Conservation (phyloP, 176 grass and related monocot genomes). For the Avena atlantica region DNA sequence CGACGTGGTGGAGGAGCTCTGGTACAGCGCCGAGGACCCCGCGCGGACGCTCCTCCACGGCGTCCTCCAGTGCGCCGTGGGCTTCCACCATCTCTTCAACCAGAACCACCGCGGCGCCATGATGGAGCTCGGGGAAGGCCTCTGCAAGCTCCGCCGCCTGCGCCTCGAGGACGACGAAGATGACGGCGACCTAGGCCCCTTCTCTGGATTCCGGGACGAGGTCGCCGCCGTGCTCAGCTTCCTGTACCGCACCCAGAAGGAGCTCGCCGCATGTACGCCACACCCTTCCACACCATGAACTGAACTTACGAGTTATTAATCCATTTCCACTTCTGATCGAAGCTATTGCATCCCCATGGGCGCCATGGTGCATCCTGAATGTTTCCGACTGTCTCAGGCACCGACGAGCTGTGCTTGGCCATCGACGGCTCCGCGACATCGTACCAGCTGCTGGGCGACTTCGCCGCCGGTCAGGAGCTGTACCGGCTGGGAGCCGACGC, state of each 20-base stretch:
- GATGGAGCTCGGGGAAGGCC: constrained; percentile 92
- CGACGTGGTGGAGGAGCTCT: constrained; percentile 91
- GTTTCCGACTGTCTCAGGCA: constrained; percentile 43
- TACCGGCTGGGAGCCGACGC: constrained; percentile 46
- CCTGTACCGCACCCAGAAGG: constrained; percentile 91
- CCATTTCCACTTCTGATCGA: neutral
- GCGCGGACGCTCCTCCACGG: constrained; percentile 77
- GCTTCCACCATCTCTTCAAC: constrained; percentile 89
- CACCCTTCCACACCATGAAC: neutral
- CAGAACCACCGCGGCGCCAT: constrained; percentile 93
- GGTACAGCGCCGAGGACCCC: constrained; percentile 80
- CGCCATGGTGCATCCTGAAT: too few relatives aligned
- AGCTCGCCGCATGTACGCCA: constrained; percentile 75
- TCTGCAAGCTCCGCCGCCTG: constrained; percentile 86
- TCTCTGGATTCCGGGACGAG: constrained; percentile 70
- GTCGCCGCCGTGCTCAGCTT: constrained; percentile 72
- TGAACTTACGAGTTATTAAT: too few relatives aligned
- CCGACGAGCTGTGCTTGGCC: constrained; percentile 60
- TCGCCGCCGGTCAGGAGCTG: constrained; percentile 73
- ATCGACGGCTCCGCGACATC: constrained; percentile 86
- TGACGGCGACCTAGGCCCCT: constrained; percentile 24
- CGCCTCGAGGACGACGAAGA: constrained; percentile 28
- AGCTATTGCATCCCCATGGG: neutral
- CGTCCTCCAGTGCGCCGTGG: constrained; percentile 82
- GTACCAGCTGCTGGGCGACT: constrained; percentile 81